Base-by-base conservation (phyloP, 106 monocot genomes). In the Cymbidium sinense region DNA sequence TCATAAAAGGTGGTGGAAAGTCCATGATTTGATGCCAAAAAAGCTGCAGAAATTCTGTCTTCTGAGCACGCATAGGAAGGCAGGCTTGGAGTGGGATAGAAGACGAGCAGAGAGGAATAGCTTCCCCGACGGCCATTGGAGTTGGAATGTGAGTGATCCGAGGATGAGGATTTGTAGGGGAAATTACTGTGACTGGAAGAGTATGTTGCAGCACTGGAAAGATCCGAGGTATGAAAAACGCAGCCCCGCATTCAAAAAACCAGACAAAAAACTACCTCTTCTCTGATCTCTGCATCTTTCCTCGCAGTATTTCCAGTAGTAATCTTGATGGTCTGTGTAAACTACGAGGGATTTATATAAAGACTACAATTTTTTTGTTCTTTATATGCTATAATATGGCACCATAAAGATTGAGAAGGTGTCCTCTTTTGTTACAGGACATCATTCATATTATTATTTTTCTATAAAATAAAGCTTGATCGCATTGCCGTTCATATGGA, bases 171-270 rank as follows among this genome's bases (percentile, higher is more conserved):
- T 82, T n/a, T 93, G 90, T 71, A 81, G 76, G 50, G 90, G 88
- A 76, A 81, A 87, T 58, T 85, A 85, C 76, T 90, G 93, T 75
- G 79, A 54, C 44, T 90, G 90, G 93, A 86, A 88, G 73, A 85
- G 79, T 70, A 90, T 93, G 93, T 64, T 90, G 76, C 77, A 76
- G 84, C 88, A 93, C 77, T 93, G 93, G 90, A 90, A 90, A 2
- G 86, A 93, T 74, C 73, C 84, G 6, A 85, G 85, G 34, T 80
- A 30, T 74, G 86, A 75, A 8, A 54, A 74, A 19, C 64, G 29
- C 34, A 70, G 43, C 37, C 34, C 62, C 29, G 55, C 5, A 15
- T 12, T 33, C 2, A 33, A 33, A 33, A 13, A 31, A 62, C 6
- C 27, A 27, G 61, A 23, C 23, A 62, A 62, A 62, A 62, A 62